Conservation (phyloP, 768 basidiomycete genomes). For the Collybia nuda region DNA sequence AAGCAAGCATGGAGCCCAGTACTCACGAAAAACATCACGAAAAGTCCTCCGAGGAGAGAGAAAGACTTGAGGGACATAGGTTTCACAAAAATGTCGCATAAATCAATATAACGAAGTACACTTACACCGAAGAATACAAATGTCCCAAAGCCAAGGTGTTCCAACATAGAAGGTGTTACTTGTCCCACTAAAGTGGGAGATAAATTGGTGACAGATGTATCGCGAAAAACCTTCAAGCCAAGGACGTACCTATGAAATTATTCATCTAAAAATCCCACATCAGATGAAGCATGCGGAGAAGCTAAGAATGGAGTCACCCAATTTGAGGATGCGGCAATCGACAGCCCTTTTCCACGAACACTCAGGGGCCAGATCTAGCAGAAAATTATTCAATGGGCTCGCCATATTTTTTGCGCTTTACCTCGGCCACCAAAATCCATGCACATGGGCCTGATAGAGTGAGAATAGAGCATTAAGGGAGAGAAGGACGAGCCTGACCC, state of each 20-base stretch:
- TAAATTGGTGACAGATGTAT: not conserved
- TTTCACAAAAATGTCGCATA: constrained; percentile 1
- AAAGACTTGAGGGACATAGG: constrained; percentile 42
- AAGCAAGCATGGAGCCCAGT: not conserved
- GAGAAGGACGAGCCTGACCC: constrained; percentile 37
- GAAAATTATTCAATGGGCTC: not conserved
- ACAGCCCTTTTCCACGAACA: constrained; percentile 73
- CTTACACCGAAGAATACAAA: constrained; percentile 74
- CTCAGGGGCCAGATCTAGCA: constrained; percentile 63
- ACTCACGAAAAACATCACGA: constrained; percentile 64
- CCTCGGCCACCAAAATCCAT: constrained; percentile 77
- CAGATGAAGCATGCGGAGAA: not conserved
- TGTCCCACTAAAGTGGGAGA: constrained; percentile 10
- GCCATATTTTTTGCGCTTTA: constrained; percentile 11
- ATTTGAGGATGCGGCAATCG: constrained; percentile 74
- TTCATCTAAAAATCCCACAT: constrained; percentile 51
- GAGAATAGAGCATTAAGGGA: not conserved
- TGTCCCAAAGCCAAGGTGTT: constrained; percentile 65
- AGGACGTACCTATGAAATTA: constrained; percentile 64
- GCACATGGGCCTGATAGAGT: constrained; percentile 51
- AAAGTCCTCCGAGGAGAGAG: constrained; percentile 66
- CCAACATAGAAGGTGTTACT: constrained; percentile 73
- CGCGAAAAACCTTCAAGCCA: not conserved
- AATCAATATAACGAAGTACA: constrained; percentile 14
- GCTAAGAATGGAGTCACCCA: constrained; percentile 43